Base-by-base conservation (phyloP, 2,329 filamentous ascomycete species). In the Venturia pyrina region DNA sequence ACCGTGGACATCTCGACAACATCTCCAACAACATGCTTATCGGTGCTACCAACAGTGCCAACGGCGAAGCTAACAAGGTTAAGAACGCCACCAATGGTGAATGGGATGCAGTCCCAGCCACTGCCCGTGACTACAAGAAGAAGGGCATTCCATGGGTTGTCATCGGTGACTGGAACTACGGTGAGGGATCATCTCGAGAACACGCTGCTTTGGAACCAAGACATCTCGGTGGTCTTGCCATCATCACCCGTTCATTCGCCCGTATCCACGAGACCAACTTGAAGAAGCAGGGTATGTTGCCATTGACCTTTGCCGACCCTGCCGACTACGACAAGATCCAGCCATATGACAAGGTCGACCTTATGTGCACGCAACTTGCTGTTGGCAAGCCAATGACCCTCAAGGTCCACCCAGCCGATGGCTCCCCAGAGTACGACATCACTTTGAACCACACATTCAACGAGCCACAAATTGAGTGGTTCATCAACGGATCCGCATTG, bases 281-380 rank as follows among this genome's bases (percentile, higher is more conserved):
- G 83, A 99, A 99, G 91, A 99, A 99, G 89, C 95, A 99, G 87
- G 95, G 95, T 81, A 97, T 99, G 93, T 90, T 99, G 82, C 95
- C 95, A 74, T 86, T 99, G 70, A 98, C 93, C 73, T 99, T 99
- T 82, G 81, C 87, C 67, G 88, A 98, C 77, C 93, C 93, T 66
- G 93, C 89, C 77, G 95, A 99, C 80, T 99, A 99, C 80, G 95
- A 99, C 79, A 96, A 91, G 86, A 93, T 99, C 79, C 87, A 89
- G 77, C 90, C 92, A 71, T 88, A 95, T 68, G 95, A 96, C 84
- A 93, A 89, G 81, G 87, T 98, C 72, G 93, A 97, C 78, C 83
- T 99, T 68, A 80, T 92, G 74, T 89, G 87, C 85, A 97, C 93
- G 59, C 85, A 97, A 81, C 83, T 99, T 69, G 91, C 85, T 67